These are phyloP conservation scores for Eragrostis nindensis DNA, from an alignment of 176 grass and related monocot genomes.

Conservation along the genomic window DNA sequence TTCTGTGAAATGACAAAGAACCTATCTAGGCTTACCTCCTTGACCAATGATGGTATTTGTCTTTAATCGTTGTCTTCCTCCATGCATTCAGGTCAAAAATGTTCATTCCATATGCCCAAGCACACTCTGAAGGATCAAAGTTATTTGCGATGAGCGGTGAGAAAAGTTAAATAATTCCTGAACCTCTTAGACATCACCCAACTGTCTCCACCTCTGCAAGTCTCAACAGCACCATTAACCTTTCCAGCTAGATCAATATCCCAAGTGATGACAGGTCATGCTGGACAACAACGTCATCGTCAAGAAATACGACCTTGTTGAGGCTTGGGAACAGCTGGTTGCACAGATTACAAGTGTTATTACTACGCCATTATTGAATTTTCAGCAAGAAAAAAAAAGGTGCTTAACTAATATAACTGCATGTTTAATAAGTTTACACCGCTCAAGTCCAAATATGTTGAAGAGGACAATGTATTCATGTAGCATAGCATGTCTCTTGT, in stretches of 20 bases:
- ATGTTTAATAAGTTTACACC: slow-evolving; percentile 6
- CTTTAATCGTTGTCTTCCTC: slow-evolving; percentile 90
- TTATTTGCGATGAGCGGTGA: slow-evolving; percentile 77
- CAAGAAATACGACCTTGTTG: slow-evolving; percentile 94
- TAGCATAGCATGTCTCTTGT: background rate
- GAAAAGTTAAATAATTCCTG: slow-evolving; percentile 99
- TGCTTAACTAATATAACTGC: background rate
- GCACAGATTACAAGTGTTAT: slow-evolving; percentile 40
- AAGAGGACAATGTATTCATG: background rate
- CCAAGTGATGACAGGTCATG: slow-evolving; percentile 78
- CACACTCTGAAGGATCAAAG: slow-evolving; percentile 88
- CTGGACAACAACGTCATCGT: slow-evolving; percentile 91
- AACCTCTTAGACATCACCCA: slow-evolving; percentile 98
- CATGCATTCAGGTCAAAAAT: slow-evolving; percentile 86
- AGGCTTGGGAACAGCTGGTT: slow-evolving; percentile 91
- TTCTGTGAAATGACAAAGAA: slow-evolving; percentile 24
- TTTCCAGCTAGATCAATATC: slow-evolving; percentile 88
- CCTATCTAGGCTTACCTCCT: slow-evolving; percentile 62
- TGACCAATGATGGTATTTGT: slow-evolving; percentile 93
- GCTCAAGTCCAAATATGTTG: slow-evolving; percentile 3
- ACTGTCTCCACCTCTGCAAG: slow-evolving; percentile 79
- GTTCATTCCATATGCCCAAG: slow-evolving; percentile 99
- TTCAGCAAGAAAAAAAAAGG: slow-evolving; percentile 28
- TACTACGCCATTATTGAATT: slow-evolving; percentile 23
- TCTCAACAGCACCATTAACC: slow-evolving; percentile 97